These are phyloP conservation scores for Venturia nashicola DNA, from an alignment of 2,329 filamentous ascomycete genomes.

Conservation along the genomic window DNA sequence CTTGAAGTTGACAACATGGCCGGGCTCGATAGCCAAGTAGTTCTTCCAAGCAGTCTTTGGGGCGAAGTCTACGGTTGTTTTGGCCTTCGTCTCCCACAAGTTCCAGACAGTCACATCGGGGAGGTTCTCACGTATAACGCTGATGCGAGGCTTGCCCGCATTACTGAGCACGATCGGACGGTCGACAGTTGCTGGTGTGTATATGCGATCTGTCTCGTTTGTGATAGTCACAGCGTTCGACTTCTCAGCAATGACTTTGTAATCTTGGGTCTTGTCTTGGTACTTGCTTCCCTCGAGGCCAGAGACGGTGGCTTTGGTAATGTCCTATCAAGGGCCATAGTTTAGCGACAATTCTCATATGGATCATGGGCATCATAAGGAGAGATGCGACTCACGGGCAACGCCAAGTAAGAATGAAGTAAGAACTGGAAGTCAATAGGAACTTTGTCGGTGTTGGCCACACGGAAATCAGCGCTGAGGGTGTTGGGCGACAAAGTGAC, in stretches of 20 bases:
- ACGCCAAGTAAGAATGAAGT: background rate
- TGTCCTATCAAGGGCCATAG: background rate
- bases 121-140: background rate
- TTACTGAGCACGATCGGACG: background rate
- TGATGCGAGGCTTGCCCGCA: background rate
- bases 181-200: background rate
- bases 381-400: background rate
- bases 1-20: background rate
- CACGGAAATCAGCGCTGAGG: background rate
- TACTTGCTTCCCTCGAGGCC: background rate
- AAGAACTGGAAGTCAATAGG: background rate
- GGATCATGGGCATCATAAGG: background rate
- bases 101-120: background rate
- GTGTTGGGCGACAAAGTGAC: background rate
- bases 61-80: background rate
- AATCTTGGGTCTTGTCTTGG: background rate
- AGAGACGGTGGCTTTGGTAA: background rate
- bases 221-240: background rate
- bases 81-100: background rate
- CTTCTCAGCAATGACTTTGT: background rate
- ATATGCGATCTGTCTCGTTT: background rate
- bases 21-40: background rate
- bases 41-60: slow-evolving; percentile 2
- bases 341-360: background rate
- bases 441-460: background rate